Evolutionary conservation across 2,329 filamentous ascomycete genomes (phyloP).

Genomic region (Thyridium curvatum): DNA sequence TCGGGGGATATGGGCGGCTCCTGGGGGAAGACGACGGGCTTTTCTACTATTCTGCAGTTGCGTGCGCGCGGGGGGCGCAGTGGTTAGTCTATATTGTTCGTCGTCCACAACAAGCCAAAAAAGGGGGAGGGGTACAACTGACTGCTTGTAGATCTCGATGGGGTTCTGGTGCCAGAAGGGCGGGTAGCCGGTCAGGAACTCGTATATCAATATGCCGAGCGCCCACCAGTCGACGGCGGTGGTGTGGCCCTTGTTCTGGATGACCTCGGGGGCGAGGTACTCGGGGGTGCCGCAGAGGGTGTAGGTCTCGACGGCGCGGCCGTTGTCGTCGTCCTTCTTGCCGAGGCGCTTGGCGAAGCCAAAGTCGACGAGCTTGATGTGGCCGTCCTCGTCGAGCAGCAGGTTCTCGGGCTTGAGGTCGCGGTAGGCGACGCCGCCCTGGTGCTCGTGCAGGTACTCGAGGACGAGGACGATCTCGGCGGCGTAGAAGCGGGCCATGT

Average conservation of each 20-base stretch:
- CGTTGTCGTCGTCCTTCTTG: conserved; percentile 26
- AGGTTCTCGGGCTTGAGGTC: conserved; percentile 82
- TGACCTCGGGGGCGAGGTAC: conserved; percentile 79
- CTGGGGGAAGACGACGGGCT: conserved; percentile 67
- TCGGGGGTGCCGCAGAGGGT: conserved; percentile 80
- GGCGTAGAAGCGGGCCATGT: conserved; percentile 73
- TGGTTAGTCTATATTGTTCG: too few species aligned
- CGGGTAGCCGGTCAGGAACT: conserved; percentile 78
- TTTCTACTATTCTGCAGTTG: conserved; percentile 66
- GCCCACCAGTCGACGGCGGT: conserved; percentile 86
- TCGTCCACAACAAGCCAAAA: background rate
- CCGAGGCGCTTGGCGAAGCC: conserved; percentile 78
- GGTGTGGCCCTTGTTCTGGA: conserved; percentile 72
- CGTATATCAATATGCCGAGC: conserved; percentile 75
- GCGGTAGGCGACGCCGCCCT: conserved; percentile 72
- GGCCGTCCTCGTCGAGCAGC: conserved; percentile 68
- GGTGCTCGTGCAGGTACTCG: conserved; percentile 72
- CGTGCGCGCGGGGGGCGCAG: too few species aligned
- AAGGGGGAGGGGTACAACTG: conserved; percentile 14
- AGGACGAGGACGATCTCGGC: conserved; percentile 79
- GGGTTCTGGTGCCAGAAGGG: conserved; percentile 85
- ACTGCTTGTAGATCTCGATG: conserved; percentile 81
- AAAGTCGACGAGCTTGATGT: conserved; percentile 80
- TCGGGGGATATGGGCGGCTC: conserved; percentile 58
- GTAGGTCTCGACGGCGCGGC: conserved; percentile 58